Base-by-base conservation (phyloP, 2,329 filamentous ascomycete species). In the Beauveria asiatica region DNA sequence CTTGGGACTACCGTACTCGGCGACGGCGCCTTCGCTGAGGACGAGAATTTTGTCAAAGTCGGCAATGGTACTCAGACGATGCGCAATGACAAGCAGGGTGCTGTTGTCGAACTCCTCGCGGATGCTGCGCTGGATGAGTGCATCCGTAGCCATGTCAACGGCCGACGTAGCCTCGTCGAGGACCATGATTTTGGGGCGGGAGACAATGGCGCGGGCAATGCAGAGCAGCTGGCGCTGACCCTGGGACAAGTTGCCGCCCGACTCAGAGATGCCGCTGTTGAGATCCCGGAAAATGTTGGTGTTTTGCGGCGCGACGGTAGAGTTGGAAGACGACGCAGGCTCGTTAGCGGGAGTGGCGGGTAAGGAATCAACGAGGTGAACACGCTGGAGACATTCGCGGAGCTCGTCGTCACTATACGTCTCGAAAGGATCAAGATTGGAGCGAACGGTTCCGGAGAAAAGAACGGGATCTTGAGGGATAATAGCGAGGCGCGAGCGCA, bases 401-500 rank as follows among this genome's bases (percentile, higher is more conserved):
- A 94, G 81, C 66, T 89, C 86, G 1, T 75, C 77, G 64, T 93
- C 89, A 1, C 78, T 81, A 67, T 90, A 83, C 62, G 88, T 78
- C 59, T 87, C 78, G 66, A 92, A 92, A 0, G 89, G 86, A 68
- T 94, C 90, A 5, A 94, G 79, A 67, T 93, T 93, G 48, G 80
- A 84, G 46, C 89, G 81, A 21, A 94, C 77, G 0, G 89, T 92
- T 23, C 90, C 90, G 1, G 86, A 89, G 74, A 94, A 93, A 7
- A 94, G 79, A 1, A 92, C 88, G 0, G 90, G 89, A 65, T 93
- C 89, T 73, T 80, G 88, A 1, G 90, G 89, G 58, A 94, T 93
- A 65, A 94, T 92, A 42, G 88, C 87, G 0, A 94, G 74, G 0
- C 88, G 80, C n/a, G 83, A 86, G 25, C 90, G 83, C 11, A 94